Evolutionary conservation across 495 filamentous ascomycete genomes (phyloP).

Genomic region (Aspergillus biplanus): DNA sequence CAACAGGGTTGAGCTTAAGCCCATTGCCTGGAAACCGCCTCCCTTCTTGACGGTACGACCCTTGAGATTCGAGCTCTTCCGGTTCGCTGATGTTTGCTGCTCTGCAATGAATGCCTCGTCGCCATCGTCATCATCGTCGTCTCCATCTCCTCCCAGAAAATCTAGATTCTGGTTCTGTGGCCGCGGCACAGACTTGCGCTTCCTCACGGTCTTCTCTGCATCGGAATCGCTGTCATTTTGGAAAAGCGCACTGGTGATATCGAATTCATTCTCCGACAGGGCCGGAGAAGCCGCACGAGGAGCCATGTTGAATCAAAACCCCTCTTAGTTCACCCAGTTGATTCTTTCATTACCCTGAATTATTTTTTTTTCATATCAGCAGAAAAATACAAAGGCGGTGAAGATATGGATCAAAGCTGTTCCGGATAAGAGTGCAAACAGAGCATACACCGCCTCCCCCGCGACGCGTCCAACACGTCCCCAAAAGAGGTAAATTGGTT

Average conservation of each 20-base stretch:
- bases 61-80: constrained; percentile 80
- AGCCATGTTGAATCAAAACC: constrained; percentile 45
- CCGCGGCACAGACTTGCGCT: constrained; percentile 32
- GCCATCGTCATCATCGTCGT: constrained; percentile 58
- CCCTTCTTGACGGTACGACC: constrained; percentile 88
- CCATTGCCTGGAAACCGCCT: constrained; percentile 97
- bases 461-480: constrained; percentile 51
- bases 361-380: constrained; percentile 26
- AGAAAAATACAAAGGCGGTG: constrained; percentile 41
- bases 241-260: constrained; percentile 84
- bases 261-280: constrained; percentile 86
- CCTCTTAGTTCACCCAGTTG: not conserved
- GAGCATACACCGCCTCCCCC: constrained; percentile 37
- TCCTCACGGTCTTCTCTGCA: constrained; percentile 31
- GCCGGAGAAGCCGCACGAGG: constrained; percentile 76
- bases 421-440: constrained; percentile 36
- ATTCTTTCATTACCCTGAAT: constrained; percentile 2
- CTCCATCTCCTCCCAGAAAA: constrained; percentile 39
- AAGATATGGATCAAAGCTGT: constrained; percentile 29
- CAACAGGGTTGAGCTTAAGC: constrained; percentile 78
- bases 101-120: constrained; percentile 90
- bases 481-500: constrained; percentile 47
- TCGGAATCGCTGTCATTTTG: constrained; percentile 59
- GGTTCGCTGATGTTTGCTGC: constrained; percentile 79
- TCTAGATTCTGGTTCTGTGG: constrained; percentile 47